Percentiles rank a stretch among this genome's conserved stretches.
These are phyloP conservation scores for Coelastrella sp. DNA, from an alignment of 139 green algal species.

Conservation along the genomic window DNA sequence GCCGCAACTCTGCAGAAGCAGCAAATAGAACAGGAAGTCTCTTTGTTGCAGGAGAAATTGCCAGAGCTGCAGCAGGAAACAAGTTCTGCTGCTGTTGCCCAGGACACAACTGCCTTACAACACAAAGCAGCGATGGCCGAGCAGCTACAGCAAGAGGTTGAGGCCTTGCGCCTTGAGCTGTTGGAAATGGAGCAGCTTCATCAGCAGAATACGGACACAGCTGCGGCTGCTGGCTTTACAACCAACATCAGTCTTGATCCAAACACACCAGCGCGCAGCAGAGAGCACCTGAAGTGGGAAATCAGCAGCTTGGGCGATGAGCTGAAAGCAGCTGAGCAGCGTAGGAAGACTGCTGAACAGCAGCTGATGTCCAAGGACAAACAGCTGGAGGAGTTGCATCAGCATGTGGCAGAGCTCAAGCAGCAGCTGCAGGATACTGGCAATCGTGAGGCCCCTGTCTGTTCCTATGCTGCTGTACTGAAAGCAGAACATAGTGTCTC, in stretches of 20 bases:
- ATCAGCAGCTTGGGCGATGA: constrained; percentile 42
- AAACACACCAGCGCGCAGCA: constrained; percentile 45
- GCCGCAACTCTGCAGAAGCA: background rate
- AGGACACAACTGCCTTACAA: background rate
- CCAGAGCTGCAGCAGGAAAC: background rate
- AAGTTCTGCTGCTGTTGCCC: background rate
- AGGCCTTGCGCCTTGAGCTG: constrained; percentile 14
- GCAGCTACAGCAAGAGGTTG: constrained; percentile 33
- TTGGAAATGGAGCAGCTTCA: background rate
- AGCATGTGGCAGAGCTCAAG: constrained; percentile 32
- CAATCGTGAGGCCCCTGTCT: background rate
- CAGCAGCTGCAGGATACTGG: background rate
- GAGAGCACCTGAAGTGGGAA: constrained; percentile 48
- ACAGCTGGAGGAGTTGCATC: constrained; percentile 34
- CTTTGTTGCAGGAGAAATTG: background rate
- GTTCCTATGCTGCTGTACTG: constrained; percentile 26
- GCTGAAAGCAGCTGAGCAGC: constrained; percentile 31
- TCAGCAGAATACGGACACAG: constrained; percentile 23
- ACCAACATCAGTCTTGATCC: constrained; percentile 6
- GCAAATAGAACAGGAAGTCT: constrained; percentile 31
- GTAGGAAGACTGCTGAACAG: constrained; percentile 34
- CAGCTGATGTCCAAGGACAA: constrained; percentile 3
- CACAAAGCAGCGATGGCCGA: constrained; percentile 1
- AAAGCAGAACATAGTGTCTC: background rate
- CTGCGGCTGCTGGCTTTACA: background rate